Evolutionary conservation across 2,329 filamentous ascomycete genomes (phyloP), one percentile per base, ranked within the genome.

Genomic region (Chalaropsis ovoidea): DNA sequence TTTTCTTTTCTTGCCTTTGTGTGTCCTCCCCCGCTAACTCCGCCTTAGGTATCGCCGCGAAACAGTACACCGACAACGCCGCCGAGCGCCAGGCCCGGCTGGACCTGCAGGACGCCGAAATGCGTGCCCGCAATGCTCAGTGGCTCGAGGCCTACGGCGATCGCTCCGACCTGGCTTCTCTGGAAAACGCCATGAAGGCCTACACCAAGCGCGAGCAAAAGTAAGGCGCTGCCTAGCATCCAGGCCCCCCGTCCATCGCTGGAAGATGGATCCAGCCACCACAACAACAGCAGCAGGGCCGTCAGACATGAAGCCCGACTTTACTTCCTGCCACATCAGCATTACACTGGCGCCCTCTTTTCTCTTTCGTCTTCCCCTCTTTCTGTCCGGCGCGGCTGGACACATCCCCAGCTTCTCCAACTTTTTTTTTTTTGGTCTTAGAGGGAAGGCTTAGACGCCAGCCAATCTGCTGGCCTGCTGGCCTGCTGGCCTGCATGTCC

Each of bases 121-220:
- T 71, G 63, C 73, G 73, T 68, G 72, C 72, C 47, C 73, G 72
- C 61, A 75, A 79, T 67, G 74, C 76, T 22, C 73, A 78, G 65
- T 72, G 82, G 68, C 74, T 80, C 72, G 76, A 81, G 43, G 76
- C 79, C 66, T 82, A 81, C 67, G 79, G 80, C 60, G 78, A 79
- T 68, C 75, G 79, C 15, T 77, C 77, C 35, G 81, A 76, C 68
- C 73, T 82, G 3, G 76, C 77, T 31, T 77, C 77, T 68, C 73
- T 82, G 41, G 78, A 82, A 70, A 77, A 75, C 58, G 80, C 80
- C 1, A 74, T 81, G 63, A 72, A 75, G 63, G 75, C 75, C 31
- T 82, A 82, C 70, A 78, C 78, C 69, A 62, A 70, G 43, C 68
- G 67, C 47, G 66, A 68, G 65, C 64, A 65, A 61, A 52, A 58